Base-by-base conservation (phyloP, 2,329 filamentous ascomycete species). In the Aspergillus udagawae region DNA sequence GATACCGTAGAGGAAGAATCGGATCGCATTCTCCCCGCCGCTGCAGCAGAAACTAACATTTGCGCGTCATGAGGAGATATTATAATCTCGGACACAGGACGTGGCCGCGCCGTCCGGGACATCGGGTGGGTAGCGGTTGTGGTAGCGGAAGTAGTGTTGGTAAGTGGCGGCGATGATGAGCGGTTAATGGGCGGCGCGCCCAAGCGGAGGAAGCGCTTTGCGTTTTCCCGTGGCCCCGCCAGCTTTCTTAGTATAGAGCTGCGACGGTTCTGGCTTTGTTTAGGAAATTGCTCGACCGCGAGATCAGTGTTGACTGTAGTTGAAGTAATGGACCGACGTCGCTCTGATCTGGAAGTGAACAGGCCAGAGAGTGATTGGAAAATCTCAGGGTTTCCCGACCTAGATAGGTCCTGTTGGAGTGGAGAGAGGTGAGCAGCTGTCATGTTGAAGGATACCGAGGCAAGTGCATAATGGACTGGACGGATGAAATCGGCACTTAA, bases 181-280 rank as follows among this genome's bases (percentile, higher is more conserved):
- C 63, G 62, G 47, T 68, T 35, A 49, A 38, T 59, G 20, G 66
- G 63, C 42, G 75, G 68, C 28, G 71, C 65, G 49, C 70, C 71
- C 59, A 79, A 63, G 66, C 75, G 75, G 65, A 79, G 70, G 64
- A 79, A 69, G 56, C 75, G 72, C 69, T 79, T 79, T 63, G 75
- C 76, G 71, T 76, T 75, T 61, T 79, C 76, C 59, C 76, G 75
- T 70, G 76, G 70, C 56, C 73, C 70, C 69, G 76, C 75, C 72
- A 80, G 72, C 63, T 75, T 79, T 68, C 60, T 67, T 29, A 74
- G 59, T 44, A 75, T 63, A 14, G 69, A 69, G 51, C 51, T 58
- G 51, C 70, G 65, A 42, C 63, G 67, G 57, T 52, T 61, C 42
- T 58, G 56, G 29, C 56, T 54, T 45, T 64, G 61, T 52, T 70